Conservation (phyloP, 1,284 basidiomycete genomes). For the Cutaneotrichosporon mucoides region DNA sequence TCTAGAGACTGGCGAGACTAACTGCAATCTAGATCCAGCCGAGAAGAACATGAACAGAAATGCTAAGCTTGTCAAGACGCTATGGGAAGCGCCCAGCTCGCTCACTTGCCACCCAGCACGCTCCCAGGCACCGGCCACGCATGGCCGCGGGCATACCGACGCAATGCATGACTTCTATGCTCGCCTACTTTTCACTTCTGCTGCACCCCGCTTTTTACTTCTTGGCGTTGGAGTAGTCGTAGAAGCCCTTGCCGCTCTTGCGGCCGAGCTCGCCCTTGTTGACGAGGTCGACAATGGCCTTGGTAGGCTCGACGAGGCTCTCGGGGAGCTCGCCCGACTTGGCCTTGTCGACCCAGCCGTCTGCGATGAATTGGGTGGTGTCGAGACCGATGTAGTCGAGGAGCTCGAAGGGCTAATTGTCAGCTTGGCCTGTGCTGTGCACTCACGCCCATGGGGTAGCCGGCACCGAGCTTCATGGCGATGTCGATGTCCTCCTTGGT, state of each 20-base stretch:
- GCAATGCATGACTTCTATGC: slow-evolving; percentile 2
- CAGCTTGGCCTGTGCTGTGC: background rate
- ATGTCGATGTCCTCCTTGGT: slow-evolving; percentile 57
- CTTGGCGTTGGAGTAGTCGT: slow-evolving; percentile 22
- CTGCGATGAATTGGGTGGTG: slow-evolving; percentile 53
- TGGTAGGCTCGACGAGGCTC: slow-evolving; percentile 51
- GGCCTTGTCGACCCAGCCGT: slow-evolving; percentile 55
- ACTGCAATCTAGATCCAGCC: too few species aligned
- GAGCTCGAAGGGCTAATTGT: slow-evolving; percentile 42
- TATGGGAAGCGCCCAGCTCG: too few species aligned
- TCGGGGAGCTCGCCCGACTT: slow-evolving; percentile 49
- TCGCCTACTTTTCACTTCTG: background rate
- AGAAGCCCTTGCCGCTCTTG: slow-evolving; percentile 53
- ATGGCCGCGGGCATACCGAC: background rate
- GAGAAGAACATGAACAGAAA: too few species aligned
- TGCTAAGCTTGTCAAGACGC: too few species aligned
- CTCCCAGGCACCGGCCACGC: too few species aligned
- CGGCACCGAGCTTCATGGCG: slow-evolving; percentile 60
- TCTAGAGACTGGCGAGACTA: too few species aligned
- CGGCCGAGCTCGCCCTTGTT: slow-evolving; percentile 55
- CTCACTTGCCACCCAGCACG: too few species aligned
- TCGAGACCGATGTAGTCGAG: slow-evolving; percentile 56
- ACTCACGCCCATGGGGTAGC: slow-evolving; percentile 51
- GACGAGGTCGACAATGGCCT: slow-evolving; percentile 53
- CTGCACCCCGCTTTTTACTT: slow-evolving; percentile 3